These are phyloP conservation scores for Emergomyces pasteurianus DNA, from an alignment of 2,329 filamentous ascomycete genomes.

Conservation along the genomic window DNA sequence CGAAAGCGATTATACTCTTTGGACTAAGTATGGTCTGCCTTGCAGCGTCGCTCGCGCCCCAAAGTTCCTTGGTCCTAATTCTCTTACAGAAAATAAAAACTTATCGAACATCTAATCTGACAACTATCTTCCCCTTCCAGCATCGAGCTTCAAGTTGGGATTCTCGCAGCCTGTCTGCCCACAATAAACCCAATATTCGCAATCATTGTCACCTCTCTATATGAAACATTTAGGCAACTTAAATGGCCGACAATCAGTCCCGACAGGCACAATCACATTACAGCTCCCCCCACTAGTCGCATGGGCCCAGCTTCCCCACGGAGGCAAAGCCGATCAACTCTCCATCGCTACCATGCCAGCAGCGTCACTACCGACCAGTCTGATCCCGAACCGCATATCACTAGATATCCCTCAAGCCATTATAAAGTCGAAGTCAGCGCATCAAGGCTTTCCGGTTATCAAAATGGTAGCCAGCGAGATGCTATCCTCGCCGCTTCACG, in stretches of 20 bases:
- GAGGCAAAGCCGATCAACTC: not conserved
- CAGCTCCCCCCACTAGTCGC: not conserved
- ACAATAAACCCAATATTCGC: constrained; percentile 28
- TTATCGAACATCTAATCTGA: not conserved
- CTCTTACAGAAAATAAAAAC: not conserved
- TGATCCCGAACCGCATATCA: not conserved
- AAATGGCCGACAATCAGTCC: constrained; percentile 1
- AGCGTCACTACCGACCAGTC: not conserved
- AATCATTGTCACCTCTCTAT: constrained; percentile 6
- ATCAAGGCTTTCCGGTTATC: not conserved
- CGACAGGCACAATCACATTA: not conserved
- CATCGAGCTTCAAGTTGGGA: constrained; percentile 31
- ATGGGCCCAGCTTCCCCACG: constrained; percentile 3
- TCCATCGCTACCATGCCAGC: not conserved
- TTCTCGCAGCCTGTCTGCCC: constrained; percentile 31
- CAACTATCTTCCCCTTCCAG: constrained; percentile 13
- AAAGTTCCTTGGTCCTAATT: not conserved
- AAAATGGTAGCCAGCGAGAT: not conserved
- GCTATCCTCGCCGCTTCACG: not conserved
- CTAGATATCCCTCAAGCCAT: constrained; percentile 3
- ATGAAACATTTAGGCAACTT: not conserved
- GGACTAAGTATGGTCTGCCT: constrained; percentile 11
- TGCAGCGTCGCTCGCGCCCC: not conserved
- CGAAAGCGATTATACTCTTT: constrained; percentile 9
- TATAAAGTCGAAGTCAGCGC: constrained; percentile 11